Evolutionary conservation across 768 basidiomycete species (phyloP), one percentile per base, ranked within the genome.

Genomic region (Leccinellum rugosiceps): DNA sequence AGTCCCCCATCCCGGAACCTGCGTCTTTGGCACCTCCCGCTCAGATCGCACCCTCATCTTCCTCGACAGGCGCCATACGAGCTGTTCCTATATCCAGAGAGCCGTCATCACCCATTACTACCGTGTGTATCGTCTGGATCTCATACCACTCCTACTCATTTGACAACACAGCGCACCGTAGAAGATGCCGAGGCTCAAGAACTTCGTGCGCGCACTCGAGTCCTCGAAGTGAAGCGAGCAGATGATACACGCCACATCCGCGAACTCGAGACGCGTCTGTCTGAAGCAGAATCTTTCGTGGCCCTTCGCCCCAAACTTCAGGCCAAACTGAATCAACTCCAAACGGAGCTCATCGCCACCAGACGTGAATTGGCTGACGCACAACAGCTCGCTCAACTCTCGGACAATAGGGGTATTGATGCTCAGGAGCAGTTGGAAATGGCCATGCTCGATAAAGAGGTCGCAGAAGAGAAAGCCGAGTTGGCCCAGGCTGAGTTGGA

Each of bases 381-480:
- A 8, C 80, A 88, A 58, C 88, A 92, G 58, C 76, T 93, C n/a
- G 78, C 85, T 0, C 80, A 86, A 32, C 75, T 93, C 32, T 76
- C 86, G 0, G 91, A 95, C 61, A 75, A 75, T 15, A 80, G 90
- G 23, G 76, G 91, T 1, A 74, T 86, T 3, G 96, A 98, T 69
- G 70, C 88, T 1, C 84, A 90, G 52, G 96, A 98, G 57, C 92
- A 95, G 68, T 75, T 98, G 38, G 97, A 99, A 75, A 94, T 98
- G 88, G 80, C 86, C 3, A 91, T 91, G 81, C 74, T 99, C 63
- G 97, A 99, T 70, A 94, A 93, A 74, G 97, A 99, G 71, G 86
- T 98, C 38, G 95, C 96, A 0, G 97, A 98, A 68, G 96, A 98
- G 72, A 84, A 85, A 58, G 87, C 90, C 0, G 96, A 98, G 71